phyloP scores from a whole-genome alignment of 2,329 filamentous ascomycete species.

The Tolypocladium ophioglossoides region DNA sequence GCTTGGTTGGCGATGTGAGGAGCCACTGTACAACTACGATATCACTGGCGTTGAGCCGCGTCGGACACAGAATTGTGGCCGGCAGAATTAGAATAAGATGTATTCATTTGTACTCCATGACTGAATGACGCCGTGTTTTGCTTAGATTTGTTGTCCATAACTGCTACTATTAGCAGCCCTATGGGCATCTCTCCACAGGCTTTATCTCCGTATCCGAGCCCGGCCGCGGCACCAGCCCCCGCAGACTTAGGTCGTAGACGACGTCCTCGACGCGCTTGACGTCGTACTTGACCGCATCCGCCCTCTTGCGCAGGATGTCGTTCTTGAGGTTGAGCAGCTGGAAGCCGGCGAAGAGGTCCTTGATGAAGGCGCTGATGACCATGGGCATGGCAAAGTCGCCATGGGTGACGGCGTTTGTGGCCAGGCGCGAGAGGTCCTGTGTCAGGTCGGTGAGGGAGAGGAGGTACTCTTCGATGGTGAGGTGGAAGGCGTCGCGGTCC shows the following conservation, averaged over 20 bases:
- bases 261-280: constrained; percentile 98
- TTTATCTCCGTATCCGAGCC: constrained; percentile 27
- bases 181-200: constrained; percentile 10
- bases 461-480: constrained; percentile 96
- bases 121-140: not conserved
- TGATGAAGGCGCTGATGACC: constrained; percentile 84
- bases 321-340: constrained; percentile 98
- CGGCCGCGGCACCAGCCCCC: constrained; percentile 60
- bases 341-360: constrained; percentile 91
- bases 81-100: not conserved
- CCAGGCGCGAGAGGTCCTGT: constrained; percentile 81
- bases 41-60: not conserved
- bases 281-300: constrained; percentile 91
- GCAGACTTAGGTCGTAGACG: constrained; percentile 85
- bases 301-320: constrained; percentile 75
- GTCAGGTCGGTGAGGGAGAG: constrained; percentile 77
- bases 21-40: not conserved
- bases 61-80: not conserved
- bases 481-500: constrained; percentile 80
- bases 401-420: constrained; percentile 83
- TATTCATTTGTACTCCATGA: not conserved
- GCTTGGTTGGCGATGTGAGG: not conserved
- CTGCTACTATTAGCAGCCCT: too few species aligned
- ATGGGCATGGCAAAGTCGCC: constrained; percentile 80
- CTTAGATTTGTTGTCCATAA: not conserved